Percentiles rank a stretch among this genome's conserved stretches.
phyloP scores from a whole-genome alignment of 1,139 yeast species.

The Magnusiomyces clavatus region DNA sequence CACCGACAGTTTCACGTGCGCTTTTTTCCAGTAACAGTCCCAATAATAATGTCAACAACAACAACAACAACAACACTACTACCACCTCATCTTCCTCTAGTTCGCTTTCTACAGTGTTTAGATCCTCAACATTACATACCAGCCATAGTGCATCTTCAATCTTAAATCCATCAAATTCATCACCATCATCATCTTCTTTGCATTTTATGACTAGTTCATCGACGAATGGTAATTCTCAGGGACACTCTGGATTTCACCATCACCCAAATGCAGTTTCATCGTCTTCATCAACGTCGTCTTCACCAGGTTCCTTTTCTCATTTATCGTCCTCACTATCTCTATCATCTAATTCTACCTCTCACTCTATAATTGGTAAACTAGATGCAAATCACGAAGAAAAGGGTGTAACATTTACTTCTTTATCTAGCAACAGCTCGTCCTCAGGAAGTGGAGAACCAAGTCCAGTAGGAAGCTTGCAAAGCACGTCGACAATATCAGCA shows the following conservation, averaged over 20 bases:
- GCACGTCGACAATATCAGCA: not conserved
- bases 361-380: no score
- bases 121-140: conserved; percentile 1
- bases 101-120: not conserved
- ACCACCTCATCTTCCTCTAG: not conserved
- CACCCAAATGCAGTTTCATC: no score
- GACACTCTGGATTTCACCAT: no score
- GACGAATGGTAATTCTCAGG: no score
- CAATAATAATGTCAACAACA: not conserved
- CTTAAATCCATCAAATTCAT: not conserved
- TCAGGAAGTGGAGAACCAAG: no score
- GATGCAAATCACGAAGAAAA: no score
- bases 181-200: conserved; percentile 12
- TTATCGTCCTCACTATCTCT: no score
- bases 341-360: no score
- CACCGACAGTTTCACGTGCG: conserved; percentile 5
- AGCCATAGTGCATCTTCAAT: conserved; percentile 4
- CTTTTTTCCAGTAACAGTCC: conserved; percentile 4
- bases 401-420: no score
- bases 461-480: not conserved
- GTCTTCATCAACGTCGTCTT: no score
- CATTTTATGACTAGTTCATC: not conserved
- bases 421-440: no score
- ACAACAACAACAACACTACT: not conserved
- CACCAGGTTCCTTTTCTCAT: no score